phyloP scores from a whole-genome alignment of 176 grass and related monocot genomes.

The Zizania latifolia region DNA sequence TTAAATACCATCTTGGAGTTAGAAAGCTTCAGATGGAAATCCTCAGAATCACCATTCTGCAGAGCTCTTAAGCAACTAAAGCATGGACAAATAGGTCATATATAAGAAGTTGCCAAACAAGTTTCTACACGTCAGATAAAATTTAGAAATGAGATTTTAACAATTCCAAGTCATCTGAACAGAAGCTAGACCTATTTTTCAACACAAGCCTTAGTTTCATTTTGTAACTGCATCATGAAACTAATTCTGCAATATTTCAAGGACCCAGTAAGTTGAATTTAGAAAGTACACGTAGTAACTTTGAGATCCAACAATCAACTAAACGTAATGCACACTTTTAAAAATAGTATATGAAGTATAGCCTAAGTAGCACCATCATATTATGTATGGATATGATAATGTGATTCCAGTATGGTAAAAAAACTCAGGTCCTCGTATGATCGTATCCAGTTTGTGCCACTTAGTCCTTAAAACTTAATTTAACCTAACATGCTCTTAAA shows the following conservation, averaged over 20 bases:
- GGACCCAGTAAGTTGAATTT: neutral
- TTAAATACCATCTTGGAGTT: slow-evolving; percentile 65
- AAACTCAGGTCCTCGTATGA: neutral
- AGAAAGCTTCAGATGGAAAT: slow-evolving; percentile 73
- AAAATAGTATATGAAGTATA: neutral
- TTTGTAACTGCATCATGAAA: neutral
- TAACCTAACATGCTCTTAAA: neutral
- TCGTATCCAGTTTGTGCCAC: neutral
- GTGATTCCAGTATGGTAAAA: neutral
- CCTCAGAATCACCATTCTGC: slow-evolving; percentile 63
- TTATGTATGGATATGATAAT: neutral
- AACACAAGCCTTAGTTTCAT: neutral
- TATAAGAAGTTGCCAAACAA: slow-evolving; percentile 9
- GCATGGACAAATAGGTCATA: slow-evolving; percentile 21
- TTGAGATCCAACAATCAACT: neutral
- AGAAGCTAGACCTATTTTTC: neutral
- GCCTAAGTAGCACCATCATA: neutral
- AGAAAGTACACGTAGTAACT: neutral
- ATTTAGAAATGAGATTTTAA: neutral
- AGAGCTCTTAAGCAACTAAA: slow-evolving; percentile 91
- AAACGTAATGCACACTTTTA: neutral
- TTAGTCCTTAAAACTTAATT: neutral
- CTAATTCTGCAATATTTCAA: neutral
- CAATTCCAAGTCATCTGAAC: neutral
- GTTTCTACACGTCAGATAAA: neutral